phyloP scores from a whole-genome alignment of 441 rosid species.

The Gossypium gossypioides region DNA sequence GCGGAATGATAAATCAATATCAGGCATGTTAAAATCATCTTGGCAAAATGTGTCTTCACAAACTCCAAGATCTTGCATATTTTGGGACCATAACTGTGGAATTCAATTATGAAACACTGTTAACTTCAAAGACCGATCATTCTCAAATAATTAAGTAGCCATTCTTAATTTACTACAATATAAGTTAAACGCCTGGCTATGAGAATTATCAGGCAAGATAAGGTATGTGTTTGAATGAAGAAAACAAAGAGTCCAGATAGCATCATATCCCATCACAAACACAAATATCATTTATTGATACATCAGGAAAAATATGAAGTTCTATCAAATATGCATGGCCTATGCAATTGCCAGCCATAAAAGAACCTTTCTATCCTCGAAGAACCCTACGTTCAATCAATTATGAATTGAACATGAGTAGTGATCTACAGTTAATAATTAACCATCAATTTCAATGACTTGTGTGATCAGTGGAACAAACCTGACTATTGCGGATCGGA shows the following conservation, averaged over 20 bases:
- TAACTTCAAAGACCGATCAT: not conserved
- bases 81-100: slow-evolving; percentile 68
- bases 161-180: not conserved
- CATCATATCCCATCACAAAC: not conserved
- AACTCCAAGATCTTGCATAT: slow-evolving; percentile 73
- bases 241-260: not conserved
- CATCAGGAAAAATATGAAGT: not conserved
- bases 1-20: slow-evolving; percentile 59
- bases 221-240: not conserved
- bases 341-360: not conserved
- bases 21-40: slow-evolving; percentile 63
- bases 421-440: not conserved
- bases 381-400: not conserved
- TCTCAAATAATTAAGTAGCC: not conserved
- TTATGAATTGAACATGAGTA: not conserved
- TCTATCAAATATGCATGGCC: not conserved
- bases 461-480: slow-evolving; percentile 13
- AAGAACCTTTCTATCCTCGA: not conserved
- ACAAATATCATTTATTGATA: not conserved
- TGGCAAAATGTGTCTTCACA: slow-evolving; percentile 48
- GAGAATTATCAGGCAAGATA: not conserved
- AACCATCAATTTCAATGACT: not conserved
- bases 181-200: not conserved
- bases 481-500: slow-evolving; percentile 43
- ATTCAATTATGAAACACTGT: not conserved